Evolutionary conservation across 106 monocot genomes (phyloP), one percentile per base, ranked within the genome.

Genomic region (Phalaenopsis equestris): DNA sequence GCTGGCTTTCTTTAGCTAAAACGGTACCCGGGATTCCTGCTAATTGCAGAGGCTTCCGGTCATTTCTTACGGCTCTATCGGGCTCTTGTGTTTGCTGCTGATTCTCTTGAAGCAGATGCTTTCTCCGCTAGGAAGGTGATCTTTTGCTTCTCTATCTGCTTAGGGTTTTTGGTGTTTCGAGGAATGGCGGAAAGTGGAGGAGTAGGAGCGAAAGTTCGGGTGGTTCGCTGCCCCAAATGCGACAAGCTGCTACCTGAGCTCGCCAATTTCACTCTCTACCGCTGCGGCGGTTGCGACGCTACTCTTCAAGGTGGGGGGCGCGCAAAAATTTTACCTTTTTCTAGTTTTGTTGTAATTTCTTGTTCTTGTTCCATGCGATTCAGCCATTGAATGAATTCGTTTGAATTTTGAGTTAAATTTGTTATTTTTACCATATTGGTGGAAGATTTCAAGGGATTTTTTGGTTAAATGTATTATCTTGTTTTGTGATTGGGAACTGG

Each of bases 171-270:
- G 30, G 76, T 49, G 41, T 49, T 76, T 24, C 11, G 18, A 76
- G 49, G 46, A 49, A 76, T 76, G 76, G 76, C 46, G 49, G 76
- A 76, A 30, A 78, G 48, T 55, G 85, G 80, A 78, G 89, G 81
- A 38, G 88, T 61, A 56, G 84, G 74, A 14, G 85, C 85, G 67
- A 89, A 90, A 83, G 86, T 95, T 42, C 58, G 92, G 24, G 94
- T 98, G 39, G 94, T 98, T 56, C 85, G 94, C 18, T 98, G 98
- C 83, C 98, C 98, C 76, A 98, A 92, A 79, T 98, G 98, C 61
- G 88, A 85, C 79, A 94, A 91, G 80, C 92, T 94, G 58, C 92
- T 98, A 14, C 94, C 98, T 3, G 98, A 94, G 84, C 81, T 90
- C 42, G 84, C 85, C 21, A 86, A 90, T 45, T 90, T 89, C 89